Evolutionary conservation across 75 land plant genomes (phyloP).

Genomic region (Pseudotsuga menziesii): DNA sequence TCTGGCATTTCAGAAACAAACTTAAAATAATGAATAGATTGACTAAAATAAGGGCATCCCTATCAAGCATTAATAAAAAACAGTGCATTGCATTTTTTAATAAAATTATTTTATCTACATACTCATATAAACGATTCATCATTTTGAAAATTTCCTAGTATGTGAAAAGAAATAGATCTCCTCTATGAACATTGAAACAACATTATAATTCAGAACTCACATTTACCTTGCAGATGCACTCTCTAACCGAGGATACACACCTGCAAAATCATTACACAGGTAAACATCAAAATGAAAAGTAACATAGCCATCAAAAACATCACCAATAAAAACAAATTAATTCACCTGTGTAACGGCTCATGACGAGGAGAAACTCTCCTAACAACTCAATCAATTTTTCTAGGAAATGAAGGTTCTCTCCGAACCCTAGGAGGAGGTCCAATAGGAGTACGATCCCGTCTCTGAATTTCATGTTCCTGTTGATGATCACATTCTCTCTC

Average conservation of each 20-base stretch:
- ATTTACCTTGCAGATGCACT: slow-evolving; percentile 92
- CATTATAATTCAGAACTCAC: neutral
- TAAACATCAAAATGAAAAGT: slow-evolving; percentile 27
- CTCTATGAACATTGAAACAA: neutral
- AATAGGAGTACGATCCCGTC: slow-evolving; percentile 33
- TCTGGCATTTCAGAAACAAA: slow-evolving; percentile 32
- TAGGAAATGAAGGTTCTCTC: slow-evolving; percentile 59
- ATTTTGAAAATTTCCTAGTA: no score
- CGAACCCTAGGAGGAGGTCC: slow-evolving; percentile 48
- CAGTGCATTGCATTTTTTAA: no score
- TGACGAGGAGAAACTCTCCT: slow-evolving; percentile 68
- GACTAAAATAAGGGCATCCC: no score
- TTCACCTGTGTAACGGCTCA: slow-evolving; percentile 74
- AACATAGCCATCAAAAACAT: slow-evolving; percentile 20
- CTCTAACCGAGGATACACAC: slow-evolving; percentile 78
- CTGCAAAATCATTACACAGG: slow-evolving; percentile 55
- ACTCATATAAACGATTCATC: no score
- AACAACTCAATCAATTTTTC: slow-evolving; percentile 45
- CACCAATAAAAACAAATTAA: slow-evolving; percentile 19
- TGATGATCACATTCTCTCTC: slow-evolving; percentile 65
- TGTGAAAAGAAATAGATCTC: neutral
- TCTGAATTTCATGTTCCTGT: slow-evolving; percentile 46
- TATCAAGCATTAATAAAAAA: no score
- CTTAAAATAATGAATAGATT: neutral
- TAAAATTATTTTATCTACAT: no score